Evolutionary conservation across 768 basidiomycete genomes (phyloP).

Genomic region (Phaffia australis): DNA sequence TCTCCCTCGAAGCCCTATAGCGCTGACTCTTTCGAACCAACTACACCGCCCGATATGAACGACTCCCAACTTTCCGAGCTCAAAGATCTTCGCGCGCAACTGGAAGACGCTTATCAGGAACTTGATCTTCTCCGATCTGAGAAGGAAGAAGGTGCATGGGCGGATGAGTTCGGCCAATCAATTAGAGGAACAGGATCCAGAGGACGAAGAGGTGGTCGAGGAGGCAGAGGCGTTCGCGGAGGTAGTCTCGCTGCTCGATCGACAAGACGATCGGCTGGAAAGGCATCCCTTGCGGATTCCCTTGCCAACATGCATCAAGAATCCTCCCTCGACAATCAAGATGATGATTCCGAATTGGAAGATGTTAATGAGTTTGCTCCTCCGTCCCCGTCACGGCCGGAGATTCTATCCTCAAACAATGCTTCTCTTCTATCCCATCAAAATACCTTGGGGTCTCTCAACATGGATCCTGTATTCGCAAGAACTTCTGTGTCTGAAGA

Average conservation of each 20-base stretch:
- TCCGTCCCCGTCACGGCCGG: too few species aligned
- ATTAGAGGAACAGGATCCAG: not conserved
- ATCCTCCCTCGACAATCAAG: not conserved
- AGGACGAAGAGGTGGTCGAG: slow-evolving; percentile 28
- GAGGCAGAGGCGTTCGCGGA: slow-evolving; percentile 25
- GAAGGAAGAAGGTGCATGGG: slow-evolving; percentile 19
- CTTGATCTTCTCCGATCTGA: slow-evolving; percentile 30
- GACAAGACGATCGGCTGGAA: not conserved
- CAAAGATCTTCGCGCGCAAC: slow-evolving; percentile 31
- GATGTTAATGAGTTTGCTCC: not conserved
- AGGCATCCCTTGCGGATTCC: slow-evolving; percentile 10
- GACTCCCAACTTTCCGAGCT: slow-evolving; percentile 11
- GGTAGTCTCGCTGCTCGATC: slow-evolving; percentile 22
- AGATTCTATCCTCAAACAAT: not conserved
- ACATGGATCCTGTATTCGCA: slow-evolving; percentile 13
- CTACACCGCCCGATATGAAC: not conserved
- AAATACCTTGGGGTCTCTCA: not conserved
- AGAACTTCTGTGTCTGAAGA: not conserved
- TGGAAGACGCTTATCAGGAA: slow-evolving; percentile 33
- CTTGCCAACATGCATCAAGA: slow-evolving; percentile 5
- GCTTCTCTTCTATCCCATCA: slow-evolving; percentile 1
- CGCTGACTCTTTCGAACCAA: not conserved
- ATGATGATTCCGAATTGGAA: not conserved
- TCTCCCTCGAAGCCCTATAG: too few species aligned
- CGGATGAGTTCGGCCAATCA: slow-evolving; percentile 7